Conservation (phyloP, 179 eudicot species). For the Sideroxylon spinosum region DNA sequence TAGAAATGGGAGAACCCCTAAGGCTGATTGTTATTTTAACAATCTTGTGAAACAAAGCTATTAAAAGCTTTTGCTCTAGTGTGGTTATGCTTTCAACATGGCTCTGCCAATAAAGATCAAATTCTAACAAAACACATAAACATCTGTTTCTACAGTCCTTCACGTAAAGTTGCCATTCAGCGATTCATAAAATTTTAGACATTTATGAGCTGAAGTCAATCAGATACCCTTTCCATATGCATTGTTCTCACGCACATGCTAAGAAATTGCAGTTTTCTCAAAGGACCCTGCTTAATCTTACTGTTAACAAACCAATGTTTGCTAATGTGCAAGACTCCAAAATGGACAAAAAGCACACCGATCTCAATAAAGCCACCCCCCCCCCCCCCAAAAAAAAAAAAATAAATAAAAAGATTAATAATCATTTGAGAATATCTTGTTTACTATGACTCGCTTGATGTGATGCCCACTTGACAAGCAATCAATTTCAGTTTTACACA, state of each 20-base stretch:
- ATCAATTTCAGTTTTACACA: neutral
- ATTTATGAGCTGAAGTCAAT: neutral
- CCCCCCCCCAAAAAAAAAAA: too few species aligned
- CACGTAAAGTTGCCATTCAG: neutral
- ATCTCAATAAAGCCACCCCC: neutral
- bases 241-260: neutral
- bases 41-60: neutral
- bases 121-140: neutral
- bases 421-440: neutral
- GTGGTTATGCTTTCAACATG: neutral
- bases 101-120: neutral
- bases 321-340: neutral
- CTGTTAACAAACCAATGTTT: neutral
- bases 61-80: neutral
- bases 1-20: neutral
- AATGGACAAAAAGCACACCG: slow-evolving; percentile 2
- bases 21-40: neutral
- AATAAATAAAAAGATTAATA: neutral
- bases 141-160: neutral
- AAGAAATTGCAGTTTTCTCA: neutral
- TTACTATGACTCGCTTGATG: neutral
- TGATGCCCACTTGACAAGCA: neutral
- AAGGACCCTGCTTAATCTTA: neutral
- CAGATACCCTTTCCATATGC: neutral
- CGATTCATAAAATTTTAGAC: neutral